phyloP scores from a whole-genome alignment of 1,284 basidiomycete species.

The Termitomyces sp. region DNA sequence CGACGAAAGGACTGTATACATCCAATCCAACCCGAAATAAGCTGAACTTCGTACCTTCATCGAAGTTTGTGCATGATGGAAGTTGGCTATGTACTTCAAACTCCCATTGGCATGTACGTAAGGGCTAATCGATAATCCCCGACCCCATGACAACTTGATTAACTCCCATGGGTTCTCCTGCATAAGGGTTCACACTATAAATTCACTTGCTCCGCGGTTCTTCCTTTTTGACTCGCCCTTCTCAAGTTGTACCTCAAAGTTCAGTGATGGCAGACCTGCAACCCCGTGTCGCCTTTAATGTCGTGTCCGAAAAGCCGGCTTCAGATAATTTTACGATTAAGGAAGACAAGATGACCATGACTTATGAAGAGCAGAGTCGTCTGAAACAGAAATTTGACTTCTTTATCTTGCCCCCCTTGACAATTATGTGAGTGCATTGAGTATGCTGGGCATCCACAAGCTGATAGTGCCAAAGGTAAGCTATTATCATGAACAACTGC shows the following conservation, averaged over 20 bases:
- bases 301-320: conserved; percentile 6
- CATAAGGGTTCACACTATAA: neutral
- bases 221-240: neutral
- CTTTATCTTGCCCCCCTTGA: conserved; percentile 34
- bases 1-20: no score
- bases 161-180: neutral
- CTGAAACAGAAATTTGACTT: conserved; percentile 35
- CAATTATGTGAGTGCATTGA: conserved; percentile 31
- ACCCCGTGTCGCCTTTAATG: neutral
- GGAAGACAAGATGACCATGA: conserved; percentile 5
- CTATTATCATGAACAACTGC: neutral
- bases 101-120: no score
- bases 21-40: no score
- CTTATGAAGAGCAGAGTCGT: conserved; percentile 29
- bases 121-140: no score
- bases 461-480: neutral
- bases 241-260: neutral
- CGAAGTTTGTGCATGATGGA: no score
- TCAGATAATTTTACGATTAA: neutral
- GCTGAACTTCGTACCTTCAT: no score
- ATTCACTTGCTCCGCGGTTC: neutral
- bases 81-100: no score
- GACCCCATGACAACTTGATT: neutral
- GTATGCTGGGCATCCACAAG: neutral
- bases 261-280: conserved; percentile 1